Conservation (phyloP, 192 early-diverging fungal species). For the Backusella circina region DNA sequence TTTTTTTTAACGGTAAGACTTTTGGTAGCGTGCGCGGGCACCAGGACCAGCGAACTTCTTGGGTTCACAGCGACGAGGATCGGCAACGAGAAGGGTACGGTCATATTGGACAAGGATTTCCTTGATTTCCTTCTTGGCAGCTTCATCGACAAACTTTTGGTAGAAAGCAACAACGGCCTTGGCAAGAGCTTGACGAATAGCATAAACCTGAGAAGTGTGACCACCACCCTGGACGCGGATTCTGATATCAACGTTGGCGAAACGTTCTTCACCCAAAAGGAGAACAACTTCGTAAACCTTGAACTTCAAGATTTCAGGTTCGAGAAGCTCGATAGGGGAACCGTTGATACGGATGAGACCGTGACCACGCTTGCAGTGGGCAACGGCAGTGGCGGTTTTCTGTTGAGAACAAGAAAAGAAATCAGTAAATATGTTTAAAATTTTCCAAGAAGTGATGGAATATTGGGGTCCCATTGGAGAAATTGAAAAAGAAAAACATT, state of each 20-base stretch:
- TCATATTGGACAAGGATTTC: constrained; percentile 87
- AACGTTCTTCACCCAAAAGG: constrained; percentile 93
- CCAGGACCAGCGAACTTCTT: constrained; percentile 99
- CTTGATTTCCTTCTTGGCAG: constrained; percentile 99
- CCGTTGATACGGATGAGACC: constrained; percentile 99
- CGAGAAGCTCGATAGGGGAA: constrained; percentile 90
- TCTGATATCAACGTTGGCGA: constrained; percentile 95
- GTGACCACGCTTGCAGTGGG: constrained; percentile 96
- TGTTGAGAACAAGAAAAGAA: constrained; percentile 3
- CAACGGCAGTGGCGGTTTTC: constrained; percentile 99
- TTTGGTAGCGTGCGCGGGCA: constrained; percentile 95
- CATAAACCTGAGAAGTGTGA: constrained; percentile 95
- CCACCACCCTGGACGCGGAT: constrained; percentile 96
- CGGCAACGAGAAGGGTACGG: constrained; percentile 96
- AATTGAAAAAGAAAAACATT: not conserved
- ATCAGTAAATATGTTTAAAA: not conserved
- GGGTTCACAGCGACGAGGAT: constrained; percentile 98
- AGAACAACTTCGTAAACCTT: constrained; percentile 99
- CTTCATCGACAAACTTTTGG: constrained; percentile 99
- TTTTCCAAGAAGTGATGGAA: not conserved
- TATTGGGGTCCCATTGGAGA: not conserved
- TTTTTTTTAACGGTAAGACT: constrained; percentile 79
- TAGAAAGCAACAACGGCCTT: constrained; percentile 99
- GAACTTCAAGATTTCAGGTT: constrained; percentile 95
- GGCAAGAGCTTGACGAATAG: constrained; percentile 98